These are phyloP conservation scores for Bipolaris victoriae DNA, from an alignment of 2,329 filamentous ascomycete species.

Conservation along the genomic window DNA sequence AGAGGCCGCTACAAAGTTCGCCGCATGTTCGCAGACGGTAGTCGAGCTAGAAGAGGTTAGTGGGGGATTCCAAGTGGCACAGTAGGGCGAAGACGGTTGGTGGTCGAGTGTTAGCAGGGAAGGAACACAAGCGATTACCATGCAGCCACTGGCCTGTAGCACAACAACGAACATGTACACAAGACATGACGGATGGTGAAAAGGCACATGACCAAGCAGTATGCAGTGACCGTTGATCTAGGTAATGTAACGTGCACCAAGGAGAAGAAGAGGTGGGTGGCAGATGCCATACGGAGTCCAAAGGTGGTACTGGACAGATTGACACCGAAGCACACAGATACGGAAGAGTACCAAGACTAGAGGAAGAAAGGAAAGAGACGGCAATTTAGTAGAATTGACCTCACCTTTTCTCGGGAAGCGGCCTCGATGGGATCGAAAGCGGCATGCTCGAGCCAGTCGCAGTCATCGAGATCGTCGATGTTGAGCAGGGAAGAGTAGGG, in stretches of 20 bases:
- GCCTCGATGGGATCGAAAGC: slow-evolving; percentile 65
- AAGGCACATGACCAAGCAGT: not conserved
- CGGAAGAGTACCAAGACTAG: too few species aligned
- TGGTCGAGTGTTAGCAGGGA: slow-evolving; percentile 1
- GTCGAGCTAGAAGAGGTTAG: slow-evolving; percentile 62
- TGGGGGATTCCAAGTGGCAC: not conserved
- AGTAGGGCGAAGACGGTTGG: not conserved
- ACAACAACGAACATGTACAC: not conserved
- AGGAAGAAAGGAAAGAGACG: slow-evolving; percentile 14
- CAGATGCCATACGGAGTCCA: not conserved
- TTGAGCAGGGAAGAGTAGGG: slow-evolving; percentile 78
- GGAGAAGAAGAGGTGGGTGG: slow-evolving; percentile 11
- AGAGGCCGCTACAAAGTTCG: slow-evolving; percentile 80
- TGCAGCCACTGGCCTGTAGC: not conserved
- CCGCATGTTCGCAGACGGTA: slow-evolving; percentile 78
- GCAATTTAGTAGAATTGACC: slow-evolving; percentile 19
- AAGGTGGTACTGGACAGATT: too few species aligned
- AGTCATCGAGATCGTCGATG: slow-evolving; percentile 67
- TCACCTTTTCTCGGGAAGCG: slow-evolving; percentile 65
- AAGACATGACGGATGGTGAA: slow-evolving; percentile 1
- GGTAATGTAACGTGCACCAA: slow-evolving; percentile 13
- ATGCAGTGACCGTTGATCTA: too few species aligned
- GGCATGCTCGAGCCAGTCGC: slow-evolving; percentile 63
- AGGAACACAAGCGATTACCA: not conserved
- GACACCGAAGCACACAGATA: too few species aligned